Evolutionary conservation across 2,329 filamentous ascomycete species (phyloP), one percentile per base, ranked within the genome.

Genomic region (Venturia effusa): DNA sequence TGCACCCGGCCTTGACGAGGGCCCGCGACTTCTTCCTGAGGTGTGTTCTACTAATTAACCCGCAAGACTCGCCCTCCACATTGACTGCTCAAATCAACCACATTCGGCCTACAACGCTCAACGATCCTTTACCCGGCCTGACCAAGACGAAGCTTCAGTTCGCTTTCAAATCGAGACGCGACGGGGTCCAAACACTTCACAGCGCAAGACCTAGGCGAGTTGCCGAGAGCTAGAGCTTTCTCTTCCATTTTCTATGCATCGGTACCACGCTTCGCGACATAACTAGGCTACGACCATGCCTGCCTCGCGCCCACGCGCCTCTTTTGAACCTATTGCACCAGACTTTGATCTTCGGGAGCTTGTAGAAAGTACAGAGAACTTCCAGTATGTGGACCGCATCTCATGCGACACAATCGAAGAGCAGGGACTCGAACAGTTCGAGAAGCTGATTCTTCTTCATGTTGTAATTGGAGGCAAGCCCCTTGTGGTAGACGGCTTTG

Each of bases 311-410:
- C 90, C 90, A 0, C 88, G 91, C 71, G 91, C 92, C 19, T 90
- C 92, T 61, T 97, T 97, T 74, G 91, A 96, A 74, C 92, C 93
- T 1, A 89, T 97, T 59, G 84, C 92, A 0, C 92, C 92, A 0
- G 85, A 93, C 71, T 84, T 97, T 64, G 88, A 97, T 72, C 80
- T 97, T 19, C 78, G 84, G 45, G 77, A 78, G 0, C 80, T 97
- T 1, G 90, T 97, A 19, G 87, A 94, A 64, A 82, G 83, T 10
- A 89, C 88, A 0, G 81, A 87, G 2, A 96, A 96, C 71, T 96
- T 99, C 71, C 86, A 92, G 74, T 94, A 89, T 84, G 92, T 89
- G 8, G 84, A 88, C 61, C 86, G 91, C 60, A 88, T 97, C 41
- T 88, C 88, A 5, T 88, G 85, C 67, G 82, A 89, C 39, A 88